Percentiles rank a stretch among this genome's conserved stretches.
Conservation (phyloP, 108 stramenopile species). For the Nitzschia sp. region DNA sequence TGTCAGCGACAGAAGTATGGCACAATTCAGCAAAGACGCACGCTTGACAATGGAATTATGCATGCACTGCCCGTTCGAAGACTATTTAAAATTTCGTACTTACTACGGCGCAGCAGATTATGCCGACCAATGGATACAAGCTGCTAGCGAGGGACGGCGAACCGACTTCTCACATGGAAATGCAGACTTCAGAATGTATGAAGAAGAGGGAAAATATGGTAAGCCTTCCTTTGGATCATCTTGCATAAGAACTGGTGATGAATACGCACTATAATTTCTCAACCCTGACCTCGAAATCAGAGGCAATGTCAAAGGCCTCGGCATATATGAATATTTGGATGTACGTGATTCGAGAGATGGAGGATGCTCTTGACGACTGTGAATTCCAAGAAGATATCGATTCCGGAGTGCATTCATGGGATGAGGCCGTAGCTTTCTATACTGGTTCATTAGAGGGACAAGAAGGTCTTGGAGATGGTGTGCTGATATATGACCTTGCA, state of each 20-base stretch:
- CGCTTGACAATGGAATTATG: conserved; percentile 33
- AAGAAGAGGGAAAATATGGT: conserved; percentile 16
- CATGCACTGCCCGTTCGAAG: conserved; percentile 43
- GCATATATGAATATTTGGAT: conserved; percentile 64
- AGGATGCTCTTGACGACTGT: conserved; percentile 79
- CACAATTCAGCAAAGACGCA: conserved; percentile 49
- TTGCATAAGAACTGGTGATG: neutral
- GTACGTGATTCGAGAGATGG: conserved; percentile 63
- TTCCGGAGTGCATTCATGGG: conserved; percentile 38
- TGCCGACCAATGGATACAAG: conserved; percentile 61
- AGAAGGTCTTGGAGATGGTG: conserved; percentile 58
- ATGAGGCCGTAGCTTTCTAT: conserved; percentile 62
- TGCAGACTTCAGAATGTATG: conserved; percentile 33
- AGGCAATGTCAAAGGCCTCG: conserved; percentile 65
- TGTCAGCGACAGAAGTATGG: conserved; percentile 50
- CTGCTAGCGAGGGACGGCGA: conserved; percentile 45
- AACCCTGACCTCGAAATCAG: conserved; percentile 21
- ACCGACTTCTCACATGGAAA: conserved; percentile 60
- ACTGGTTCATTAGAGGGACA: conserved; percentile 52
- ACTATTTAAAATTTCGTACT: conserved; percentile 48
- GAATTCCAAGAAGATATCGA: conserved; percentile 35
- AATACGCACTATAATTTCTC: too few species aligned
- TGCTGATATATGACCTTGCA: conserved; percentile 57
- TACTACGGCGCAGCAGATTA: conserved; percentile 74
- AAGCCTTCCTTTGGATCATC: too few species aligned